Conservation (phyloP, 208 protist genomes). For the Acanthamoeba castellanii region DNA sequence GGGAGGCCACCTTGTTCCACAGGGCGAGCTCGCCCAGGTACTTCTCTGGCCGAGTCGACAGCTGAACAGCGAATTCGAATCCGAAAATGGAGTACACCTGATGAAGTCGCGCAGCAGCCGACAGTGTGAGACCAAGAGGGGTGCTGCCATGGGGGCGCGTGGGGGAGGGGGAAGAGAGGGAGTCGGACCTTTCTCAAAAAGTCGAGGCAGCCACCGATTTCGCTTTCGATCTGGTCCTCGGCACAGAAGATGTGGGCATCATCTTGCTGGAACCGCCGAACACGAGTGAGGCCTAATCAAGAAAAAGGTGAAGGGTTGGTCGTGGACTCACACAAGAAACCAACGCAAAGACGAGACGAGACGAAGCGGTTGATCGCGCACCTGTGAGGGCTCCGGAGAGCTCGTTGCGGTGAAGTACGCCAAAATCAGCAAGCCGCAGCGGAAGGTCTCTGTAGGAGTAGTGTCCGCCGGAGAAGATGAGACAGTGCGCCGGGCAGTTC, state of each 20-base stretch:
- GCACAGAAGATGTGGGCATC: slow-evolving; percentile 99
- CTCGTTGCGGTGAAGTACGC: slow-evolving; percentile 99
- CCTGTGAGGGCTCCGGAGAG: slow-evolving; percentile 98
- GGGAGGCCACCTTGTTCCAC: slow-evolving; percentile 94
- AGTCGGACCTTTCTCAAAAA: not conserved
- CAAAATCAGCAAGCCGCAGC: slow-evolving; percentile 99
- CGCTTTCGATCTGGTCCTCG: slow-evolving; percentile 85
- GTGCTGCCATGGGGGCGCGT: not conserved
- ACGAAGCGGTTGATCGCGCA: not conserved
- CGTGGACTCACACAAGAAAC: not conserved
- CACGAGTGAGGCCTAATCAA: slow-evolving; percentile 94
- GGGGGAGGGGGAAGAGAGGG: not conserved
- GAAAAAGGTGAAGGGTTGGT: not conserved
- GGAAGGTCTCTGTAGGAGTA: slow-evolving; percentile 99
- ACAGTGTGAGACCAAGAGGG: not conserved
- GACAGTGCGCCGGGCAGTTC: slow-evolving; percentile 99
- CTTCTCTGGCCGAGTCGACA: slow-evolving; percentile 98
- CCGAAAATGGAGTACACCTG: slow-evolving; percentile 97
- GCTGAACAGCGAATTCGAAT: slow-evolving; percentile 96
- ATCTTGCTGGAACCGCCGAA: slow-evolving; percentile 99
- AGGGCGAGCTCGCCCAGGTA: slow-evolving; percentile 95
- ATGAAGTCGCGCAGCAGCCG: not conserved
- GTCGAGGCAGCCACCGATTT: slow-evolving; percentile 58
- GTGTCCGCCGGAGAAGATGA: slow-evolving; percentile 96
- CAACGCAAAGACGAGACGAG: not conserved